These are phyloP conservation scores for Leccinum imitatum DNA, from an alignment of 768 basidiomycete species.

Conservation along the genomic window DNA sequence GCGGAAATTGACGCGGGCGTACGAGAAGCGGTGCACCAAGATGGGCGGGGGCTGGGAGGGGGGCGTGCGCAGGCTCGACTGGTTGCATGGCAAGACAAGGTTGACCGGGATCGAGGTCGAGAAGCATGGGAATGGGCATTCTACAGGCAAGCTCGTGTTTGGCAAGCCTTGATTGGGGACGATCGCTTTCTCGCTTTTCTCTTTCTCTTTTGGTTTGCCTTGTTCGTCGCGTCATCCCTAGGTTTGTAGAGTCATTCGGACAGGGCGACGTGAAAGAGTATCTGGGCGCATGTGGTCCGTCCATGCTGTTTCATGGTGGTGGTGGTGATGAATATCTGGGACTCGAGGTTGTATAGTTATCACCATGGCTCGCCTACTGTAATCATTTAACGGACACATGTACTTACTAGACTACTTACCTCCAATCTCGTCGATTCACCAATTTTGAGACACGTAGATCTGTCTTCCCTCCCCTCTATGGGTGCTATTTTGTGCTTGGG, in stretches of 20 bases:
- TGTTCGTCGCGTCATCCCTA: not conserved
- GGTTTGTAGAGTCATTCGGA: not conserved
- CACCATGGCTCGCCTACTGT: not conserved
- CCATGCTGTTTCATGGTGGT: not conserved
- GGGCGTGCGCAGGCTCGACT: constrained; percentile 60
- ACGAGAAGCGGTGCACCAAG: constrained; percentile 58
- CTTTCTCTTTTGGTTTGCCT: not conserved
- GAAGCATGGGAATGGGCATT: constrained; percentile 38
- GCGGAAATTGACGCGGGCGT: constrained; percentile 57
- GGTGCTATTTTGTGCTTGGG: not conserved
- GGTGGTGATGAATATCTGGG: not conserved
- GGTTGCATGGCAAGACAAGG: constrained; percentile 59
- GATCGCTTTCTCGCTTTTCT: not conserved
- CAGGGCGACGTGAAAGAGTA: not conserved
- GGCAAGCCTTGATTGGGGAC: constrained; percentile 34
- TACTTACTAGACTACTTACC: not conserved
- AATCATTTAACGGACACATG: not conserved
- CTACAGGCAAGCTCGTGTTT: constrained; percentile 52
- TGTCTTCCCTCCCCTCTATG: not conserved
- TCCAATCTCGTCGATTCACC: too few species aligned
- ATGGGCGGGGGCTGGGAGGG: constrained; percentile 69
- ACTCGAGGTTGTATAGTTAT: not conserved
- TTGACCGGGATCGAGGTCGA: constrained; percentile 63
- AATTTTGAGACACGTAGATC: not conserved
- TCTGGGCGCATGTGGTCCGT: not conserved